Base-by-base conservation (phyloP, 2,329 filamentous ascomycete genomes). In the Colletotrichum sp. region DNA sequence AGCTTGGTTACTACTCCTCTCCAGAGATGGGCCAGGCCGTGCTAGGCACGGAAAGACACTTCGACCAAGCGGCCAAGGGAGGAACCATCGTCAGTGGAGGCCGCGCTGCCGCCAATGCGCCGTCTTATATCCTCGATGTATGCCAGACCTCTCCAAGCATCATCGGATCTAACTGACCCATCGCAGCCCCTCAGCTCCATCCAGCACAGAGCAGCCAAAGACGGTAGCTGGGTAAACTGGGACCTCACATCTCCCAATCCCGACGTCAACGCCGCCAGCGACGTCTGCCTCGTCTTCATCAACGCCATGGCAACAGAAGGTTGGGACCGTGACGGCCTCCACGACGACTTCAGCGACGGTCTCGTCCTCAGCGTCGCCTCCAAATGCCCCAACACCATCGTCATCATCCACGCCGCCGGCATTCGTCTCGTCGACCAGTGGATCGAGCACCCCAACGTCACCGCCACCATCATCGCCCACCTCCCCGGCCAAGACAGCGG, bases 301-400 rank as follows among this genome's bases (percentile, higher is more conserved):
- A 94, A 94, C 80, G 90, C 88, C 16, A 94, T 93, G 83, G 91
- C 93, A 2, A 92, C 93, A 2, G 95, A 98, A 84, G 94, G 93
- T 1, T 93, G 89, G 78, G 89, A 95, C 75, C 88, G 92, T 63
- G 86, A 90, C 0, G 88, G 88, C 9, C 86, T 95, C 49, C 88
- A 89, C 36, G 95, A 96, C 81, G 93, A 93, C 76, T 91, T 91
- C 70, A 92, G 90, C 1, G 92, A 94, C 77, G 83, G 82, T 0
- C 84, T 93, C 0, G 88, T 94, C 60, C 83, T 84, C 3, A 87
- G 89, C 67, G 91, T 94, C 0, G 92, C 93, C 0, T 83, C 85
- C 12, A 85, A 86, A 30, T 94, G 92, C 82, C 86, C 85, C 77
- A 93, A 91, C 76, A 93, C 92, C 3, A 87, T 94, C 30, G 92